Evolutionary conservation across 805 yeast genomes (phyloP), one percentile per base, ranked within the genome.

Genomic region (Metschnikowia aberdeeniae): DNA sequence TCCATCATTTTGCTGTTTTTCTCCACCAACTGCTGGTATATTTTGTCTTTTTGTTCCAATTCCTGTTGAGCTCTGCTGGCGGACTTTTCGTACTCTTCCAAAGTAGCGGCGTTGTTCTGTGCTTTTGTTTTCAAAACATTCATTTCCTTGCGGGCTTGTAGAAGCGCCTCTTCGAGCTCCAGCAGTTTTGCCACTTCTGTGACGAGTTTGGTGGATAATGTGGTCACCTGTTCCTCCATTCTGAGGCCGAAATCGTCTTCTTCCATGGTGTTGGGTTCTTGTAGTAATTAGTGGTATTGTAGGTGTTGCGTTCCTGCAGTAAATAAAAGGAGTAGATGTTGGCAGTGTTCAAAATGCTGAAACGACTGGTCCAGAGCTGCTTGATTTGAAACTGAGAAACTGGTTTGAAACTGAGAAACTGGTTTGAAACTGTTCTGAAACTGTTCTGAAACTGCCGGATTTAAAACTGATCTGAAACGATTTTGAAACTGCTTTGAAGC

Each of bases 131-230:
- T 36, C 28, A 46, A 27, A 2, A 36, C 17, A 6, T 42, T 40
- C 14, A 60, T 61, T 62, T 63, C 76, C 63, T 60, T 58, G 36
- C 70, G 73, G 37, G 69, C 59, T 13, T 57, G 67, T 2, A 66
- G 58, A 4, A 78, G 53, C 37, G 70, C 67, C 48, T 76, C 81
- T 52, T 81, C 86, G 48, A 81, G 57, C 34, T 67, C 73, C 44
- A 78, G 74, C 61, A 76, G 83, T 50, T 73, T 77, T 47, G 78
- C 80, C 6, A 81, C 76, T 14, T 82, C 78, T 28, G 82, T 81
- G 31, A 81, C 77, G 44, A 81, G 66, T 58, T 75, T 77, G 2
- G 86, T 81, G 13, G 84, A 80, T 36, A 81, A 61, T 22, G 76
- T 61, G 5, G 82, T 68, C 44, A 81, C 78, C 63, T 81, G 84